Base-by-base conservation (phyloP, 2,329 filamentous ascomycete genomes). In the Aspergillus sp. region DNA sequence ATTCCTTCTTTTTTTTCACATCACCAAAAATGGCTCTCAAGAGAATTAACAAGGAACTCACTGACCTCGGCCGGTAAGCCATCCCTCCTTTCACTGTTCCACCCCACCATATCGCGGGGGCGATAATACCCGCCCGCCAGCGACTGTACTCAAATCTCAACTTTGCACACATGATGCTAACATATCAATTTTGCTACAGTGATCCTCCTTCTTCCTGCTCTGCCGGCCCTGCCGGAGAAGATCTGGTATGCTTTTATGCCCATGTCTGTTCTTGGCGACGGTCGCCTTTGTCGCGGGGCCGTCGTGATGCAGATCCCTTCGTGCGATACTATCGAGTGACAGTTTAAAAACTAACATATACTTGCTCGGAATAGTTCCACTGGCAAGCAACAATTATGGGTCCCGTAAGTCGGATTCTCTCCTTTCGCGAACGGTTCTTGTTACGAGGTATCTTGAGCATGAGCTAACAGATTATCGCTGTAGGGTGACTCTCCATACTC, bases 361-460 rank as follows among this genome's bases (percentile, higher is more conserved):
- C 37, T 46, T 69, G 67, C 68, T 54, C 57, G 21, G 33, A 48
- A 56, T 70, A 99, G 93, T 99, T 99, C 77, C 95, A 98, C 87
- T 99, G 95, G 95, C 95, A 99, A 88, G 95, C 95, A 73, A 99
- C 95, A 53, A 99, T 99, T 77, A 99, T 99, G 95, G 95, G 95
- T 80, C 95, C 95, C 77, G 91, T 96, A 87, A 87, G 91, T 68
- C 58, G 61, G 12, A 14, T 12, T 17, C 23, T 19, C 9, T 6
- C 17, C 11, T 41, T 19, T 25, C n/a, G 33, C 72, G 17, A 53
- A 33, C 15, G 37, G 41, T 58, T 37, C 48, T 23, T 41, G 33
- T 37, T 43, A 43, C 47, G 39, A 27, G 52, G 44, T 25, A 40
- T 54, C 5, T 46, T 45, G 48, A n/a, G 4, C 14, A 47, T 19